Evolutionary conservation across 1,139 yeast species (phyloP).

Genomic region (Diutina scorzettiae): DNA sequence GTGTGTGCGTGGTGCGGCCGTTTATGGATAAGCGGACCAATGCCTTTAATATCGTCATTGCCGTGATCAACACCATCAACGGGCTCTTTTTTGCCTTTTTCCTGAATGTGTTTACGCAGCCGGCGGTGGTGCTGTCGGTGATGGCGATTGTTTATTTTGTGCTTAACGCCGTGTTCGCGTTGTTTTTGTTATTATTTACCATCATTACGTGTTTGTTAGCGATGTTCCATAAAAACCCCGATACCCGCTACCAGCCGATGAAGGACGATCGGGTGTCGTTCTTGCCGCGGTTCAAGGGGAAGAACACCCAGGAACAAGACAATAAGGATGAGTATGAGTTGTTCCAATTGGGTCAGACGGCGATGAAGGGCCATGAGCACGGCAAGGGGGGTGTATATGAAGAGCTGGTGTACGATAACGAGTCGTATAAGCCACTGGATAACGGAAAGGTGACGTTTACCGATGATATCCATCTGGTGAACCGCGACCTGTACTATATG

Average conservation of each 20-base stretch:
- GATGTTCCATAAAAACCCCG: slow-evolving; percentile 81
- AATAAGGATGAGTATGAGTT: slow-evolving; percentile 60
- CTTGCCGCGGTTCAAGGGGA: slow-evolving; percentile 46
- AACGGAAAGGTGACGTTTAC: slow-evolving; percentile 1
- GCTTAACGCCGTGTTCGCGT: slow-evolving; percentile 80
- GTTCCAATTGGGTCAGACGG: slow-evolving; percentile 81
- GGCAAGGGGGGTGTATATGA: slow-evolving; percentile 3
- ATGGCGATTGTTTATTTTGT: slow-evolving; percentile 91
- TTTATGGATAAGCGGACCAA: slow-evolving; percentile 93
- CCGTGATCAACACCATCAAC: slow-evolving; percentile 68
- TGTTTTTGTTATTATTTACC: slow-evolving; percentile 71
- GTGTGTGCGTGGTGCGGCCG: slow-evolving; percentile 64
- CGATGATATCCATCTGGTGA: slow-evolving; percentile 2
- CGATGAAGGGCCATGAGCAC: slow-evolving; percentile 65
- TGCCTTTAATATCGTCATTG: slow-evolving; percentile 77
- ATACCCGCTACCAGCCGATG: slow-evolving; percentile 92
- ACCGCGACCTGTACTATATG: slow-evolving; percentile 5
- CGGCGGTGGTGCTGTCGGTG: slow-evolving; percentile 77
- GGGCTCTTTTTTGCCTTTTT: slow-evolving; percentile 82
- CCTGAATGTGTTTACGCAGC: slow-evolving; percentile 74
- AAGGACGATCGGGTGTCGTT: slow-evolving; percentile 93
- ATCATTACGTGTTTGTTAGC: slow-evolving; percentile 82
- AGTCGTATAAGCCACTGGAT: neutral
- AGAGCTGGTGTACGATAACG: slow-evolving; percentile 1
- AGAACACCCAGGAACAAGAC: slow-evolving; percentile 30